Evolutionary conservation across 1,139 yeast species (phyloP).

Genomic region (Scheffersomyces titani): DNA sequence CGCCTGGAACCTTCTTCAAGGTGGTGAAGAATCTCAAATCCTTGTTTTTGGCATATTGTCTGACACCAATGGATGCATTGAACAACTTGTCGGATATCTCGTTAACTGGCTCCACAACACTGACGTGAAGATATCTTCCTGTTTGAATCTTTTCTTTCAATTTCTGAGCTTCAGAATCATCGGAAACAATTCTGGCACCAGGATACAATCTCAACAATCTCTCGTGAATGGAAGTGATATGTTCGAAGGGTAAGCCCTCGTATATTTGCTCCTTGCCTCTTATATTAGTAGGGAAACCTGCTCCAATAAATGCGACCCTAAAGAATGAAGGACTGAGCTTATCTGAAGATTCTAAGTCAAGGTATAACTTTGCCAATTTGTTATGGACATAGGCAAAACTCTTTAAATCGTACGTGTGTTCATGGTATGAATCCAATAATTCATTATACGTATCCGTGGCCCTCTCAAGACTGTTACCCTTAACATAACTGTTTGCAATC

Average conservation of each 20-base stretch:
- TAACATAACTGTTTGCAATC: constrained; percentile 70
- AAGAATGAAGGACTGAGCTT: constrained; percentile 77
- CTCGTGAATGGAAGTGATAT: constrained; percentile 80
- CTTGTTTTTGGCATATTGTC: constrained; percentile 71
- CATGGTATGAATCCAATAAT: constrained; percentile 72
- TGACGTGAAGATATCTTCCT: constrained; percentile 75
- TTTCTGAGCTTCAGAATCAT: constrained; percentile 61
- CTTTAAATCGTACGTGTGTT: constrained; percentile 71
- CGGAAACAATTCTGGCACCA: constrained; percentile 74
- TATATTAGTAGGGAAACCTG: constrained; percentile 78
- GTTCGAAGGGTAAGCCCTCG: constrained; percentile 88
- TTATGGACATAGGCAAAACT: constrained; percentile 76
- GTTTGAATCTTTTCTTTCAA: constrained; percentile 53
- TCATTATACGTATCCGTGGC: constrained; percentile 60
- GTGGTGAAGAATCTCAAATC: constrained; percentile 71
- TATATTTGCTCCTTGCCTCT: constrained; percentile 78
- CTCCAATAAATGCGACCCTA: constrained; percentile 79
- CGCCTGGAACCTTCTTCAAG: constrained; percentile 73
- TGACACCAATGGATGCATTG: constrained; percentile 57
- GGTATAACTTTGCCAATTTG: constrained; percentile 67
- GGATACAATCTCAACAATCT: constrained; percentile 75
- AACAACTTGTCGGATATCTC: constrained; percentile 52
- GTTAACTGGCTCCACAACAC: constrained; percentile 69
- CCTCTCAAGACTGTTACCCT: constrained; percentile 51
- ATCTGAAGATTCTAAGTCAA: constrained; percentile 69